phyloP scores from a whole-genome alignment of 306 rosid species.

The Parietaria judaica region DNA sequence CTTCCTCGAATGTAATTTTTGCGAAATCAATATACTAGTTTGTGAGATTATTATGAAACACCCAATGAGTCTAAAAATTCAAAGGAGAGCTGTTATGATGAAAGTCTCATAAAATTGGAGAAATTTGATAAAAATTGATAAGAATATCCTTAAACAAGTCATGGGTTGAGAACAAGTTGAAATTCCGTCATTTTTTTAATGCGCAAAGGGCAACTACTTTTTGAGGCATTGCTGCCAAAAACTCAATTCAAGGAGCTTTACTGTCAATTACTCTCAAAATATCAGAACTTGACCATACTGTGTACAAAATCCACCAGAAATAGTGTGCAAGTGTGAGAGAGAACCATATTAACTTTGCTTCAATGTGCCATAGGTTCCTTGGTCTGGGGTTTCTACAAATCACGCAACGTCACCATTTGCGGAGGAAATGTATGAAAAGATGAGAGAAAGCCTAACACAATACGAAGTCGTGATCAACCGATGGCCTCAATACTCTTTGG shows the following conservation, averaged over 20 bases:
- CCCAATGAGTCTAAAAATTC: not conserved
- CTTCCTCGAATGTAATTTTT: no score
- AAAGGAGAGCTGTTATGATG: no score
- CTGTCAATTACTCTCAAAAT: not conserved
- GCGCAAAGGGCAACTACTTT: no score
- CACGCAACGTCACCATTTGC: conserved; percentile 89
- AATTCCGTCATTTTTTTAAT: no score
- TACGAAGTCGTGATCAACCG: conserved; percentile 82
- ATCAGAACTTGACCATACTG: conserved; percentile 6
- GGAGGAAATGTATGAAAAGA: conserved; percentile 87
- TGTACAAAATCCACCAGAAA: not conserved
- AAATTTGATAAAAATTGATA: no score
- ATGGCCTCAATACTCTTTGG: conserved; percentile 95
- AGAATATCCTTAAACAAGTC: no score
- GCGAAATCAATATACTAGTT: no score
- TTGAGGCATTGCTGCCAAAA: no score
- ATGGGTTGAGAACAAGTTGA: no score
- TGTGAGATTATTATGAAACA: not conserved
- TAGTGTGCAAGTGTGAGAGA: not conserved
- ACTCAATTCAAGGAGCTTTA: no score
- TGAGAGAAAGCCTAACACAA: conserved; percentile 55
- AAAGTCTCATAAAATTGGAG: no score
- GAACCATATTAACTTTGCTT: conserved; percentile 11
- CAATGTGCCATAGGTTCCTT: conserved; percentile 66
- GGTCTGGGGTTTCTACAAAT: conserved; percentile 89